Conservation (phyloP, 352 stramenopile species). For the Phytophthora palmivora region DNA sequence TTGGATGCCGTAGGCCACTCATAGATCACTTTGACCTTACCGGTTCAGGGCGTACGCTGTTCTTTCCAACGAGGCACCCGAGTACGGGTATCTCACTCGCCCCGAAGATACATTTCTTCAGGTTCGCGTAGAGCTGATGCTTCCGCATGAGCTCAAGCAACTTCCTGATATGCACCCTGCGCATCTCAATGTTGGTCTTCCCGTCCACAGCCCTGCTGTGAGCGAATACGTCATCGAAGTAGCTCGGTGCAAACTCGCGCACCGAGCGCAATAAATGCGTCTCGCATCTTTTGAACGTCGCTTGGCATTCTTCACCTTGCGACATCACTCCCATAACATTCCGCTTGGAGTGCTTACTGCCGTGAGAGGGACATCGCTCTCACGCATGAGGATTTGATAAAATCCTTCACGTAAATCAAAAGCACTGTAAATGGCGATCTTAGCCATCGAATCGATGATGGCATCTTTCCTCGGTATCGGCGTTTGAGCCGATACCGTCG, state of each 20-base stretch:
- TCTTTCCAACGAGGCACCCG: neutral
- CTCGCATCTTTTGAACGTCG: neutral
- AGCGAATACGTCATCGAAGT: too few relatives aligned
- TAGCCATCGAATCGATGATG: neutral
- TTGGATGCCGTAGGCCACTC: neutral
- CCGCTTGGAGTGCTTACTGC: too few relatives aligned
- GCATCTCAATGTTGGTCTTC: too few relatives aligned
- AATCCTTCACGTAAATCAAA: neutral
- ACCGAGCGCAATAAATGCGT: too few relatives aligned
- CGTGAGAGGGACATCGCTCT: too few relatives aligned
- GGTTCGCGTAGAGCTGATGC: neutral
- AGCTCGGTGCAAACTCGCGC: too few relatives aligned
- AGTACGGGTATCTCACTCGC: too few relatives aligned
- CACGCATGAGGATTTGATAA: neutral
- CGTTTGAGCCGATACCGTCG: too few relatives aligned
- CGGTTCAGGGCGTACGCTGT: neutral
- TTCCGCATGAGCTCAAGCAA: constrained; percentile 2
- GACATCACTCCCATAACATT: too few relatives aligned
- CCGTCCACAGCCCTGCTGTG: too few relatives aligned
- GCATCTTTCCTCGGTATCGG: neutral
- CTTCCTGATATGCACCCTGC: neutral
- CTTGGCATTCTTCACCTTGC: too few relatives aligned
- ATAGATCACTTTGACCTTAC: neutral
- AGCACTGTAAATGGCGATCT: neutral
- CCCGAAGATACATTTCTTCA: too few relatives aligned